Evolutionary conservation across 1,284 basidiomycete species (phyloP).

Genomic region (Microbotryomycetes sp.): DNA sequence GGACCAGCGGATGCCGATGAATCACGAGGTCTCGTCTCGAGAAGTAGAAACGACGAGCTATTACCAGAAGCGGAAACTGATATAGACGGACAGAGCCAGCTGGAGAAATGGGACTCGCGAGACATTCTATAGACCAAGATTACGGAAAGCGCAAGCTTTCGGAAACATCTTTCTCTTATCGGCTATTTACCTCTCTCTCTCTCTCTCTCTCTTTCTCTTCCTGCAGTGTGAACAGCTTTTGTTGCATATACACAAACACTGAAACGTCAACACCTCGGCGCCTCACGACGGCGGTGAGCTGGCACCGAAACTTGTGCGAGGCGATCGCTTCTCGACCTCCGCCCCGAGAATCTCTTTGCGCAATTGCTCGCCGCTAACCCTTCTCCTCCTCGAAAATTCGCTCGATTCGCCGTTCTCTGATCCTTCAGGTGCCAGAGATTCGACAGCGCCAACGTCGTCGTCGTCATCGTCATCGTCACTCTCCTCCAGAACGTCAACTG

Average conservation of each 20-base stretch:
- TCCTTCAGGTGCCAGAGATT: background rate
- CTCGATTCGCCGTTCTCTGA: conserved; percentile 45
- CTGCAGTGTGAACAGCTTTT: background rate
- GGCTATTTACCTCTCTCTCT: background rate
- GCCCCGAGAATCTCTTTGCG: conserved; percentile 58
- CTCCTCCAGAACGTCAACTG: conserved; percentile 54
- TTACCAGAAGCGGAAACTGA: background rate
- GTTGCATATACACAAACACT: background rate
- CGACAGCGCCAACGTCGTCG: conserved; percentile 5
- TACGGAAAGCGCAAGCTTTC: no score
- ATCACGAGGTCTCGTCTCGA: conserved; percentile 14
- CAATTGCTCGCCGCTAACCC: conserved; percentile 52
- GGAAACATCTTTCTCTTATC: background rate
- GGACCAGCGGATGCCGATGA: conserved; percentile 20
- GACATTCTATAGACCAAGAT: background rate
- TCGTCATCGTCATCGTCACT: conserved; percentile 64
- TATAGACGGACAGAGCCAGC: background rate
- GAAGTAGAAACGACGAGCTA: background rate
- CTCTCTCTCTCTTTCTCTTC: background rate
- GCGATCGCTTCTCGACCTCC: background rate
- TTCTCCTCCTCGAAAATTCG: conserved; percentile 63
- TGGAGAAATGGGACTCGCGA: background rate
- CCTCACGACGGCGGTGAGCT: no score
- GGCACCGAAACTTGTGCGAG: conserved; percentile 15
- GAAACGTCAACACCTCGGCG: background rate